Base-by-base conservation (phyloP, 1,284 basidiomycete species). In the Moesziomyces globuligerus region DNA sequence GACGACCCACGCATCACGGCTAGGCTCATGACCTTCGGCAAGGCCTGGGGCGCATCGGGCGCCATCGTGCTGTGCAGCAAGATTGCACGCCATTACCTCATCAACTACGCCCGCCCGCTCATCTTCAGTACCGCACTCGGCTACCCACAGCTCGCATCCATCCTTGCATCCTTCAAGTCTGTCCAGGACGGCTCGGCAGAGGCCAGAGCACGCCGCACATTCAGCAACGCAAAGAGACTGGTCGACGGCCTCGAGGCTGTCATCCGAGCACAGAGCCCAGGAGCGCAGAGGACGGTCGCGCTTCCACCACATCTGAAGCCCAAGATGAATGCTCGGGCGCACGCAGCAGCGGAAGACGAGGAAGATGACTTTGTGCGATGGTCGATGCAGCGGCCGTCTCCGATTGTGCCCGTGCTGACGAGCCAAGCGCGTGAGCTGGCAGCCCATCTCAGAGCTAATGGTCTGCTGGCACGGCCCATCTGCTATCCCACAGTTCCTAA, bases 21-120 rank as follows among this genome's bases (percentile, higher is more conserved):
- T 11, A 64, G 77, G 11, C 58, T 81, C 23, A 74, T 78, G 44
- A 82, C 79, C 0, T 82, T 79, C 47, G 79, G 79, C 18, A 79
- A 83, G 41, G 74, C 79, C 24, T 70, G 76, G 52, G 80, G 79
- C 9, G 62, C 72, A 18, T 61, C 64, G 4, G 80, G 79, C 13
- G 94, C 93, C 38, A 90, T 92, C 3, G 83, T 97, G 4, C 84
- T 96, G 23, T 90, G 89, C 37, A 89, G 86, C 17, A 85, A 87
- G 3, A 85, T 92, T 1, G 86, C 93, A 28, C 88, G 90, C 7
- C 88, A 90, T 61, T 97, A 94, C 83, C 85, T 97, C 20, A 85
- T 96, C 79, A 98, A 98, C 82, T 98, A 96, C 83, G 93, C 93
- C 0, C 87, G 94, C 28, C 89, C 93, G 5, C 85, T 98, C 67